Conservation (phyloP, 1,284 basidiomycete species). For the Meira miltonrushii region DNA sequence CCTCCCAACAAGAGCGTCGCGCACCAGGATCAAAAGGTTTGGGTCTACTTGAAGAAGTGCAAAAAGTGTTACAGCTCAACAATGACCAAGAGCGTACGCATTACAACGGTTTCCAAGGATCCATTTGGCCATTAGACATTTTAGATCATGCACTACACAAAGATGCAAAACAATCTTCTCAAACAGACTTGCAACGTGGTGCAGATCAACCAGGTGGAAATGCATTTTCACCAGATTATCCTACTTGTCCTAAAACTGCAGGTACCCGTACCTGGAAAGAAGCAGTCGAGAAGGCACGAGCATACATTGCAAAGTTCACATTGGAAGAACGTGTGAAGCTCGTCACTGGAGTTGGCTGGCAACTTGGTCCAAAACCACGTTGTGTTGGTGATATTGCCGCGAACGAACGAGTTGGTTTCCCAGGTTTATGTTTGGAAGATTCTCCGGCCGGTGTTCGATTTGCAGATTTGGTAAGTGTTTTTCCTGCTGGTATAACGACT, state of each 20-base stretch:
- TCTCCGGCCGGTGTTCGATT: conserved; percentile 61
- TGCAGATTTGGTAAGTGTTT: conserved; percentile 54
- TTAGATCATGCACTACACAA: too few species aligned
- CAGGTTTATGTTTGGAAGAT: conserved; percentile 64
- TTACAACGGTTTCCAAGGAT: too few species aligned
- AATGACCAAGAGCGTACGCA: too few species aligned
- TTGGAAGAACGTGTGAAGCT: conserved; percentile 56
- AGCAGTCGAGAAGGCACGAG: conserved; percentile 61
- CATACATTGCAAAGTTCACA: conserved; percentile 52
- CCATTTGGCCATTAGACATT: too few species aligned
- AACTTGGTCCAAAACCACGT: conserved; percentile 20
- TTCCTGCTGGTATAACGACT: conserved; percentile 68
- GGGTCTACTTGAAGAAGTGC: not conserved
- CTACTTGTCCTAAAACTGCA: too few species aligned
- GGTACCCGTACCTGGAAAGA: conserved; percentile 54
- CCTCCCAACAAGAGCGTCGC: too few species aligned
- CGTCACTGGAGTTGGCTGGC: conserved; percentile 54
- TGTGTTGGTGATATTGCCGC: conserved; percentile 41
- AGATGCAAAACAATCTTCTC: too few species aligned
- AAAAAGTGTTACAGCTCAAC: conserved; percentile 4
- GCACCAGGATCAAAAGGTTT: too few species aligned
- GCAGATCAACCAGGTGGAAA: too few species aligned
- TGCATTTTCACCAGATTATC: conserved; percentile 48
- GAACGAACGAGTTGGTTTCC: conserved; percentile 62
- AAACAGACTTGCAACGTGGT: too few species aligned